phyloP scores from a whole-genome alignment of 495 filamentous ascomycete species.

The Xylaria scruposa region DNA sequence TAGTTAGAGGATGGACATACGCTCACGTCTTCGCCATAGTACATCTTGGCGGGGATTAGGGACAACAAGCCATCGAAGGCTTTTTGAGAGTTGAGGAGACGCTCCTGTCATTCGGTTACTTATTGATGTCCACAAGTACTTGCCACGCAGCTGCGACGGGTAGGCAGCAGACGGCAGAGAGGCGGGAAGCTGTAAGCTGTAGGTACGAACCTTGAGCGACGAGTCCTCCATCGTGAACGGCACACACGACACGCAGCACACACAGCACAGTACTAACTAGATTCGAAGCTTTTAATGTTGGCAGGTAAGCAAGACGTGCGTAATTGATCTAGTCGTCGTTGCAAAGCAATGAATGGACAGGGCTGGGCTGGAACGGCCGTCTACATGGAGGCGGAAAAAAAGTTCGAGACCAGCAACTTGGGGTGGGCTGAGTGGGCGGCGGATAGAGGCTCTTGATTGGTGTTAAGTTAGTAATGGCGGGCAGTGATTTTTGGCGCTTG shows the following conservation, averaged over 20 bases:
- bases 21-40: conserved; percentile 84
- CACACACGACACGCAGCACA: neutral
- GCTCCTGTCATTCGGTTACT: conserved; percentile 65
- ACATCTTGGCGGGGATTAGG: conserved; percentile 90
- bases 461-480: neutral
- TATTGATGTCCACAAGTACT: conserved; percentile 24
- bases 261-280: neutral
- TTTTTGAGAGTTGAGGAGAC: conserved; percentile 81
- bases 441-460: conserved; percentile 33
- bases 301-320: neutral
- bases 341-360: neutral
- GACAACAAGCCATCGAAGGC: conserved; percentile 92
- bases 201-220: conserved; percentile 45
- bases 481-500: conserved; percentile 33
- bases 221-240: conserved; percentile 41
- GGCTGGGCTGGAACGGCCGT: neutral
- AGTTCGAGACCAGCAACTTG: conserved; percentile 5
- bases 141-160: neutral
- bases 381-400: conserved; percentile 24
- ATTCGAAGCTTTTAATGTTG: neutral
- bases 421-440: neutral
- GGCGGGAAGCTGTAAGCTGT: conserved; percentile 15
- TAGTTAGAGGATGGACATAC: conserved; percentile 63
- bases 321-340: neutral
- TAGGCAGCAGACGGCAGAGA: conserved; percentile 2